A percentile compares a stretch with the other conserved stretches of the same genome.
phyloP scores from a whole-genome alignment of 495 filamentous ascomycete species.

The Neurospora sp. region DNA sequence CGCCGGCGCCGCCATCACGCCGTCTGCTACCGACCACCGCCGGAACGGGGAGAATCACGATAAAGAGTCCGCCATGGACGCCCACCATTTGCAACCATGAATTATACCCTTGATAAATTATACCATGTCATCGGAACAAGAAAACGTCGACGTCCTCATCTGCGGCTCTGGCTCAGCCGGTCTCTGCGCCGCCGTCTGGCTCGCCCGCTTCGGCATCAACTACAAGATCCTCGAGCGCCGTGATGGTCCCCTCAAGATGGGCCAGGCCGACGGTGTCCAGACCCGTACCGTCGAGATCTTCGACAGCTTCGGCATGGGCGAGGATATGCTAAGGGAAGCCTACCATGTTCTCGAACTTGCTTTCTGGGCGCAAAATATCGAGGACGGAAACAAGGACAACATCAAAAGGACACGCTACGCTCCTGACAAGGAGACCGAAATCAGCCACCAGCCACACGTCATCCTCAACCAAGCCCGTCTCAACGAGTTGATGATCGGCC shows the following conservation, averaged over 20 bases:
- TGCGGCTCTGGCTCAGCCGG: constrained; percentile 60
- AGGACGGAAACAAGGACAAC: not conserved
- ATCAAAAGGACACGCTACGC: constrained; percentile 46
- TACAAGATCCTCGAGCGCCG: constrained; percentile 57
- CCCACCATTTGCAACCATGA: not conserved
- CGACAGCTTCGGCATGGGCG: constrained; percentile 63
- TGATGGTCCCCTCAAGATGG: constrained; percentile 48
- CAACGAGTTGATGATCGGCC: constrained; percentile 50
- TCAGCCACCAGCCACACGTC: constrained; percentile 62
- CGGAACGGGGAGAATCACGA: not conserved
- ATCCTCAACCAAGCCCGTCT: constrained; percentile 70
- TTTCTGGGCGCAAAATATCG: constrained; percentile 42
- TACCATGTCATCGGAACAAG: constrained; percentile 10
- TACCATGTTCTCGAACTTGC: constrained; percentile 60
- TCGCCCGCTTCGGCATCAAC: constrained; percentile 48
- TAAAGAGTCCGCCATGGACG: not conserved
- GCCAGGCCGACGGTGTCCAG: constrained; percentile 78
- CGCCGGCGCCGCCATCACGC: not conserved
- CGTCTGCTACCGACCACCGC: not conserved
- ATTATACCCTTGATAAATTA: not conserved
- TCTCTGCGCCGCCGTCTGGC: constrained; percentile 57
- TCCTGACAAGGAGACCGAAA: constrained; percentile 50
- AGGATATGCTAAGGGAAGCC: constrained; percentile 59
- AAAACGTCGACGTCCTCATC: constrained; percentile 48
- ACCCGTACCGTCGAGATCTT: constrained; percentile 74